Percentiles rank a stretch among this genome's conserved stretches.
These are phyloP conservation scores for Vicia faba DNA, from an alignment of 306 rosid species.

Conservation along the genomic window DNA sequence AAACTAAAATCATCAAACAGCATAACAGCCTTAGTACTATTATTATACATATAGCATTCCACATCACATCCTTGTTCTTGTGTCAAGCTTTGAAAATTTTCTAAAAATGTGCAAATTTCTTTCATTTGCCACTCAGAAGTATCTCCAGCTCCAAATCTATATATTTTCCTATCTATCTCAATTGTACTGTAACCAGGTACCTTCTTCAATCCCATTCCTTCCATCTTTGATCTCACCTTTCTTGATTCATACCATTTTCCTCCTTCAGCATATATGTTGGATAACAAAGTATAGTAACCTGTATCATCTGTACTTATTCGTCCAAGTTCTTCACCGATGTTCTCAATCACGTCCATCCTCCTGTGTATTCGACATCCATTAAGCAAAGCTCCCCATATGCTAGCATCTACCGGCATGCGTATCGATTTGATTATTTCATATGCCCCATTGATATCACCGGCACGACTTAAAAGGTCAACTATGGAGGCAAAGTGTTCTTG, in stretches of 20 bases:
- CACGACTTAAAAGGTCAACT: constrained; percentile 84
- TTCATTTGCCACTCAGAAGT: constrained; percentile 54
- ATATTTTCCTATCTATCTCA: constrained; percentile 63
- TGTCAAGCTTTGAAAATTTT: constrained; percentile 54
- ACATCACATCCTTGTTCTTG: constrained; percentile 49
- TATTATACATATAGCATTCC: constrained; percentile 37
- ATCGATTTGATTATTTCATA: constrained; percentile 65
- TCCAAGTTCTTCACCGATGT: constrained; percentile 51
- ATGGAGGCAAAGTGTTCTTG: constrained; percentile 71
- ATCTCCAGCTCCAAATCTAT: constrained; percentile 77
- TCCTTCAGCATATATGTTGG: constrained; percentile 83
- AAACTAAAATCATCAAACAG: constrained; percentile 22
- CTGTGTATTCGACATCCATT: constrained; percentile 87
- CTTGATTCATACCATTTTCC: constrained; percentile 83
- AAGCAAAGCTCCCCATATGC: constrained; percentile 85
- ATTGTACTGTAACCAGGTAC: constrained; percentile 84
- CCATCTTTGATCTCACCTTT: constrained; percentile 74
- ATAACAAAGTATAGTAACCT: constrained; percentile 83
- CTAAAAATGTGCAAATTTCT: constrained; percentile 46
- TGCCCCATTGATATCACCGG: constrained; percentile 77
- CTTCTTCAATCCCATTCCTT: constrained; percentile 71
- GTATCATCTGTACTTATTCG: constrained; percentile 67
- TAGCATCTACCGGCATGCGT: constrained; percentile 55
- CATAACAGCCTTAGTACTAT: constrained; percentile 22
- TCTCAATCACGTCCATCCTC: constrained; percentile 62